A percentile compares a stretch with the other conserved stretches of the same genome.
Conservation (phyloP, 2,329 filamentous ascomycete species). For the Lasiodiplodia sp. region DNA sequence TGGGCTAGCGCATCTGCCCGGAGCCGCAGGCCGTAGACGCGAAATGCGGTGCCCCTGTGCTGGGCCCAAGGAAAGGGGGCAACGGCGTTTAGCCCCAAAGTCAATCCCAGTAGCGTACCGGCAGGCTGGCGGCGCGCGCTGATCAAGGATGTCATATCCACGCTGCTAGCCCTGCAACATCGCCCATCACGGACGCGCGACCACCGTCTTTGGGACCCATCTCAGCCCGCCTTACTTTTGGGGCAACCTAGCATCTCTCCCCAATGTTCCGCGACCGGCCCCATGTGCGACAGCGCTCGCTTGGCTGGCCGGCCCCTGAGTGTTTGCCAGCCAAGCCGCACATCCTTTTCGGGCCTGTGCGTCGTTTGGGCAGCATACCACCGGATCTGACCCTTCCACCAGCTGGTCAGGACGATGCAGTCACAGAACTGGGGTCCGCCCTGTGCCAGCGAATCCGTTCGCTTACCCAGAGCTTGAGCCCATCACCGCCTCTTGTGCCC, state of each 20-base stretch:
- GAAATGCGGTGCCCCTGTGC: slow-evolving; percentile 27
- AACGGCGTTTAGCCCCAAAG: slow-evolving; percentile 29
- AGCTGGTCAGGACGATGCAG: slow-evolving; percentile 26
- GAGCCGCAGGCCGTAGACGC: slow-evolving; percentile 28
- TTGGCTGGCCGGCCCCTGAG: slow-evolving; percentile 13
- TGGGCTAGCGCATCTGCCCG: slow-evolving; percentile 26
- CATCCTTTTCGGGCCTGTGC: slow-evolving; percentile 27
- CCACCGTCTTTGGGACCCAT: slow-evolving; percentile 25
- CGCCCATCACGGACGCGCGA: slow-evolving; percentile 28
- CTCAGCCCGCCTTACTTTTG: slow-evolving; percentile 29
- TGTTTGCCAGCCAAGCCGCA: slow-evolving; percentile 25
- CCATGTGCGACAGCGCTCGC: slow-evolving; percentile 26
- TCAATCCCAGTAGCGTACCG: slow-evolving; percentile 30
- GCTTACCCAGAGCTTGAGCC: slow-evolving; percentile 25
- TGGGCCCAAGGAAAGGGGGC: slow-evolving; percentile 29
- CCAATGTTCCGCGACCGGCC: slow-evolving; percentile 26
- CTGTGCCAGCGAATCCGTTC: slow-evolving; percentile 30
- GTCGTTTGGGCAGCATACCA: slow-evolving; percentile 30
- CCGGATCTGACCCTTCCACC: slow-evolving; percentile 29
- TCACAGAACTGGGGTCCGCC: slow-evolving; percentile 28
- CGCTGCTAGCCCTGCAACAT: slow-evolving; percentile 25
- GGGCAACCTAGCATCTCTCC: slow-evolving; percentile 28
- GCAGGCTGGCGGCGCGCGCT: slow-evolving; percentile 25
- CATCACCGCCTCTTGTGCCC: slow-evolving; percentile 27
- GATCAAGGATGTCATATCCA: slow-evolving; percentile 28